Percentiles rank a stretch among this genome's conserved stretches.
These are phyloP conservation scores for Diaporthe vexans DNA, from an alignment of 2,329 filamentous ascomycete genomes.

Conservation along the genomic window DNA sequence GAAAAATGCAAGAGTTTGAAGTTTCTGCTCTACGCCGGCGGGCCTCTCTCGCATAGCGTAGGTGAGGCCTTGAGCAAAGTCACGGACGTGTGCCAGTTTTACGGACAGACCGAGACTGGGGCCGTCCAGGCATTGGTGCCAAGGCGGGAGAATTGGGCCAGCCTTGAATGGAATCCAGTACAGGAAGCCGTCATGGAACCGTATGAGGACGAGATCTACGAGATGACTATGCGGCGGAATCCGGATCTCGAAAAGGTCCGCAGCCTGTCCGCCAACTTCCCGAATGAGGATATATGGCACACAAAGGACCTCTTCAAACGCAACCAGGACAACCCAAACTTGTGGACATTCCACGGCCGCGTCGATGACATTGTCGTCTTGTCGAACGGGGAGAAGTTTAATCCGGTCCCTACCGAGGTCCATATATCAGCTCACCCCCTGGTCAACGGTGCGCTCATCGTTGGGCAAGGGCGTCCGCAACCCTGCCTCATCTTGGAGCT, in stretches of 20 bases:
- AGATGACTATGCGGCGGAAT: constrained; percentile 43
- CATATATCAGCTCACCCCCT: constrained; percentile 29
- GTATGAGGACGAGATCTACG: constrained; percentile 42
- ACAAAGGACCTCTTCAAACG: constrained; percentile 62
- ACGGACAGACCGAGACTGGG: constrained; percentile 45
- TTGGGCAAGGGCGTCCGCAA: constrained; percentile 29
- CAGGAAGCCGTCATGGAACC: constrained; percentile 43
- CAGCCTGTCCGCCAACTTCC: constrained; percentile 41
- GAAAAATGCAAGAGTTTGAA: constrained; percentile 43
- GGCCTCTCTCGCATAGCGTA: constrained; percentile 42
- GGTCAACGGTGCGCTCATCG: constrained; percentile 29
- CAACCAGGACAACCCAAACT: constrained; percentile 6
- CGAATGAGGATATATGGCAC: constrained; percentile 43
- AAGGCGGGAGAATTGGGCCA: constrained; percentile 43
- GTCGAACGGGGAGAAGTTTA: constrained; percentile 42
- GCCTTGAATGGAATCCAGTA: constrained; percentile 45
- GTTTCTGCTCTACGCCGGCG: constrained; percentile 45
- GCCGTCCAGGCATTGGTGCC: constrained; percentile 42
- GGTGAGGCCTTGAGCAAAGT: constrained; percentile 43
- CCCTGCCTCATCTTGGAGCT: constrained; percentile 32
- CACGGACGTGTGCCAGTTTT: constrained; percentile 45
- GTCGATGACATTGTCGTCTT: constrained; percentile 34
- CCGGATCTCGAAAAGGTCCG: constrained; percentile 39
- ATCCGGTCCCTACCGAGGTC: constrained; percentile 39
- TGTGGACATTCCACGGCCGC: constrained; percentile 36